Evolutionary conservation across 179 eudicot species (phyloP).

Genomic region (Spergularia azorica): DNA sequence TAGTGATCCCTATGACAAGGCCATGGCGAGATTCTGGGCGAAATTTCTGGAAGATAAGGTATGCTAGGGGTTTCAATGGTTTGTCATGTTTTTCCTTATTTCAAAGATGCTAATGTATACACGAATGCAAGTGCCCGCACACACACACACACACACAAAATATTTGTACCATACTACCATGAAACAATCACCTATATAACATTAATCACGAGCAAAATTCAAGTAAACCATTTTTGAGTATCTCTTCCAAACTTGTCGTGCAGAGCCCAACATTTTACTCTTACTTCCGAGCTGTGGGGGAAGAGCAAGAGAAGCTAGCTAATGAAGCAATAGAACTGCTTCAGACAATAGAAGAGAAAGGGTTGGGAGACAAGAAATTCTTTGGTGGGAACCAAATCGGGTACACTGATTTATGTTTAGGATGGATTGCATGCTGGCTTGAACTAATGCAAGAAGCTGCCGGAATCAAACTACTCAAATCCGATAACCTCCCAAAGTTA

Average conservation of each 20-base stretch:
- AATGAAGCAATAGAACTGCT: slow-evolving; percentile 30
- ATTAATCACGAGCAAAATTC: not conserved
- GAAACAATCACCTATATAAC: not conserved
- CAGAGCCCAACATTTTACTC: slow-evolving; percentile 31
- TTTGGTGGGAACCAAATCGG: slow-evolving; percentile 31
- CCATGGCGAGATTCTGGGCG: slow-evolving; percentile 28
- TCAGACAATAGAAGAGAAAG: slow-evolving; percentile 27
- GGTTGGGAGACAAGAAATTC: slow-evolving; percentile 27
- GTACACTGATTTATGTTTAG: slow-evolving; percentile 28
- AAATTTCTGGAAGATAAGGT: slow-evolving; percentile 36
- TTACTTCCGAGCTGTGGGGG: slow-evolving; percentile 33
- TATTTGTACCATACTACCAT: too few species aligned
- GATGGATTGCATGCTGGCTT: slow-evolving; percentile 34
- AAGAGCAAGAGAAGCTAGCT: slow-evolving; percentile 34
- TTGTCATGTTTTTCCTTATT: not conserved
- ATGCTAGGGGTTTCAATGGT: not conserved
- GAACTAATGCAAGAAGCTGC: slow-evolving; percentile 39
- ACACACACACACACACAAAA: too few species aligned
- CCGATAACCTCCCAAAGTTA: slow-evolving; percentile 25
- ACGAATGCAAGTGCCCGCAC: not conserved
- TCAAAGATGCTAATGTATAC: not conserved
- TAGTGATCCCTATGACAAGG: slow-evolving; percentile 25
- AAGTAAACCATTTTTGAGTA: not conserved
- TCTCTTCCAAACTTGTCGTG: not conserved
- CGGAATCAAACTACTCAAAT: slow-evolving; percentile 25